These are phyloP conservation scores for Hanseniaspora lindneri DNA, from an alignment of 805 yeast genomes.

Conservation along the genomic window DNA sequence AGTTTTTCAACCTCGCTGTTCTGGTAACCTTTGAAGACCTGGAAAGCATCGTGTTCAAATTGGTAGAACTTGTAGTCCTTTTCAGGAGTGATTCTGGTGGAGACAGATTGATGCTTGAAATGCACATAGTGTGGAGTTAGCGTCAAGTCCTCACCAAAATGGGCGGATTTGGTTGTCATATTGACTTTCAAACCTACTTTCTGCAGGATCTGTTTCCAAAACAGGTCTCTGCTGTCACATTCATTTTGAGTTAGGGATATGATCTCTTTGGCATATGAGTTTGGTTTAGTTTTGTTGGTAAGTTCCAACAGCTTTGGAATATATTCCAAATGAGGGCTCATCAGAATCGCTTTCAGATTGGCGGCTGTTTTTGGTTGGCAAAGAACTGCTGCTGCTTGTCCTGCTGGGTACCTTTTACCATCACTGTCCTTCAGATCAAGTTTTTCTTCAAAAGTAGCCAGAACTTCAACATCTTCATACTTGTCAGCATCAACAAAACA, in stretches of 20 bases:
- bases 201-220: constrained; percentile 44
- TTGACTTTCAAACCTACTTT: constrained; percentile 64
- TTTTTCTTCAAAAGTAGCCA: constrained; percentile 47
- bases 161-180: constrained; percentile 34
- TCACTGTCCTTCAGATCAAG: constrained; percentile 35
- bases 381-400: constrained; percentile 58
- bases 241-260: too few species aligned
- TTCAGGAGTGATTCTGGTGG: constrained; percentile 19
- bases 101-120: constrained; percentile 16
- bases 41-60: constrained; percentile 11
- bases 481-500: constrained; percentile 65
- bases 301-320: constrained; percentile 41
- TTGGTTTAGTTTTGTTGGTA: too few species aligned
- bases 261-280: constrained; percentile 33
- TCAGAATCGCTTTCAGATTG: constrained; percentile 56
- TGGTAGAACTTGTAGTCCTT: constrained; percentile 30
- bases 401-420: constrained; percentile 20
- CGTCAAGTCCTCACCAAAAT: constrained; percentile 39
- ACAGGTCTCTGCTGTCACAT: constrained; percentile 41
- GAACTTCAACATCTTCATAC: constrained; percentile 49
- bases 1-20: constrained; percentile 25
- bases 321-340: constrained; percentile 89
- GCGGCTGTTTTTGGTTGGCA: constrained; percentile 43
- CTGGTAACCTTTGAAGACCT: constrained; percentile 16
- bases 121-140: constrained; percentile 47